Evolutionary conservation across 305 asterid genomes (phyloP).

Genomic region (Fraxinus albicans): DNA sequence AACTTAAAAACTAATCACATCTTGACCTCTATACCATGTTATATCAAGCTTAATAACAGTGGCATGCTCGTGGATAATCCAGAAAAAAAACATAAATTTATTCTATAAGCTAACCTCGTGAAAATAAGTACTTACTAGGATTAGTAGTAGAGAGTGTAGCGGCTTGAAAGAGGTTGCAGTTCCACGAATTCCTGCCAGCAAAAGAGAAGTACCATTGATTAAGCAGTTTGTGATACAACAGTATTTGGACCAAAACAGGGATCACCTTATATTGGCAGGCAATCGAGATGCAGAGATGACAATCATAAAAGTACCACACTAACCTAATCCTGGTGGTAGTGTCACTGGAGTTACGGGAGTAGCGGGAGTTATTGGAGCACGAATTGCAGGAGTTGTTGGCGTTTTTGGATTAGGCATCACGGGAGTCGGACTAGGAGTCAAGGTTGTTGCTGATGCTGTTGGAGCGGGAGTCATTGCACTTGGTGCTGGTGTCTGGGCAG

Average conservation of each 20-base stretch:
- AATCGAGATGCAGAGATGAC: conserved; percentile 48
- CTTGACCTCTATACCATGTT: neutral
- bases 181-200: conserved; percentile 73
- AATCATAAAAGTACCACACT: conserved; percentile 50
- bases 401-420: neutral
- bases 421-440: neutral
- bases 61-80: neutral
- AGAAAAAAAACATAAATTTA: neutral
- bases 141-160: conserved; percentile 48
- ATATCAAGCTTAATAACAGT: neutral
- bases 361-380: conserved; percentile 16
- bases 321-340: conserved; percentile 45
- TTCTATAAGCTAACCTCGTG: neutral
- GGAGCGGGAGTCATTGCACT: conserved; percentile 21
- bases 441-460: conserved; percentile 33
- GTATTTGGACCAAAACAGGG: conserved; percentile 72
- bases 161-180: conserved; percentile 68
- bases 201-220: conserved; percentile 65
- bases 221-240: conserved; percentile 57
- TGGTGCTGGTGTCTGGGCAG: conserved; percentile 49
- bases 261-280: conserved; percentile 67
- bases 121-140: conserved; percentile 56
- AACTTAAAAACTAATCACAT: neutral
- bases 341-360: conserved; percentile 36
- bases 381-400: neutral